phyloP scores from a whole-genome alignment of 2,329 filamentous ascomycete genomes.

The Botrytis squamosa region DNA sequence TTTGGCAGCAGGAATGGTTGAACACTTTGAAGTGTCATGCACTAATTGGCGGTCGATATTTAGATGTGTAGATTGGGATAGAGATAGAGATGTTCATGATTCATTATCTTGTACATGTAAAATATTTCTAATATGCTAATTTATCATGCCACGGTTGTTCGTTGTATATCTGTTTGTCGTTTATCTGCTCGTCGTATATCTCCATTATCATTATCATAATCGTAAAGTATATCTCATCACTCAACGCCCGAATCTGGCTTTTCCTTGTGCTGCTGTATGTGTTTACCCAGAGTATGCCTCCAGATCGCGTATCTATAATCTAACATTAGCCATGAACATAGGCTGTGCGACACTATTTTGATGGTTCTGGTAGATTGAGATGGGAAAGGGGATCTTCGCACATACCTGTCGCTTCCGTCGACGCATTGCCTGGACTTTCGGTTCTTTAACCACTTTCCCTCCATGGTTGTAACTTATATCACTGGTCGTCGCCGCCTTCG shows the following conservation, averaged over 20 bases:
- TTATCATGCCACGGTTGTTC: background rate
- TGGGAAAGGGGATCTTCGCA: background rate
- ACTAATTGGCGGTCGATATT: background rate
- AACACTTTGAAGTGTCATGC: background rate
- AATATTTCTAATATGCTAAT: background rate
- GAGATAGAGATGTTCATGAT: background rate
- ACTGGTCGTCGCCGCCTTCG: background rate
- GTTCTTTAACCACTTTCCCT: background rate
- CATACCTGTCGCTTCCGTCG: background rate
- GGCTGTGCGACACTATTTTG: background rate
- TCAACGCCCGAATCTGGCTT: background rate
- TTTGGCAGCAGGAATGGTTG: background rate
- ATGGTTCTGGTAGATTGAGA: background rate
- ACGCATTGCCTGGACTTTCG: background rate
- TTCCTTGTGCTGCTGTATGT: background rate
- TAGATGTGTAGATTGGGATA: background rate
- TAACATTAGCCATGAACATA: background rate
- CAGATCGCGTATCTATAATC: background rate
- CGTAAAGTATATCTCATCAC: background rate
- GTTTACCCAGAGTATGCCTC: background rate
- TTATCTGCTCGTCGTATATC: background rate
- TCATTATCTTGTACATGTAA: background rate
- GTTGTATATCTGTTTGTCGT: background rate
- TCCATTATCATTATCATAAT: background rate
- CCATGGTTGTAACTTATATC: background rate